These are phyloP conservation scores for Colletotrichum sp. DNA, from an alignment of 2,329 filamentous ascomycete species.

Conservation along the genomic window DNA sequence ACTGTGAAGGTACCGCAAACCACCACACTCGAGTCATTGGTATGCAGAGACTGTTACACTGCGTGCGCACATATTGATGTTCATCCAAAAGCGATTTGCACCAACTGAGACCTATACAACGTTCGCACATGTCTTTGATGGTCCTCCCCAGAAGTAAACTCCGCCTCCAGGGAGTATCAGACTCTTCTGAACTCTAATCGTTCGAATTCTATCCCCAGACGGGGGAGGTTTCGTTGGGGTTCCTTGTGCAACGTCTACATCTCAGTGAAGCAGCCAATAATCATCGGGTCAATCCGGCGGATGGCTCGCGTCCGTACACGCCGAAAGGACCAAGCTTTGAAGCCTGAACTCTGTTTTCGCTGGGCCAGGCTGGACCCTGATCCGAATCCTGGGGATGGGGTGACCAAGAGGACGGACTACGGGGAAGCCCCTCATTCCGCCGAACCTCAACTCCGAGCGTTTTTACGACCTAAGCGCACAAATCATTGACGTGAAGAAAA, in stretches of 20 bases:
- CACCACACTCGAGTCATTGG: not conserved
- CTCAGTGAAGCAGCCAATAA: not conserved
- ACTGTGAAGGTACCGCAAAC: not conserved
- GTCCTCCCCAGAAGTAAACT: not conserved
- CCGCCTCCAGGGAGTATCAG: not conserved
- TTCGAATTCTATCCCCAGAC: not conserved
- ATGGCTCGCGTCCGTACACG: not conserved
- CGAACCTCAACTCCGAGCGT: not conserved
- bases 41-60: not conserved
- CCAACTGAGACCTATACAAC: not conserved
- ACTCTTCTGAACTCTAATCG: not conserved
- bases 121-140: not conserved
- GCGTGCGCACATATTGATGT: not conserved
- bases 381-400: not conserved
- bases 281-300: not conserved
- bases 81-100: not conserved
- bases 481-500: not conserved
- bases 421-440: not conserved
- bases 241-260: not conserved
- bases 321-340: not conserved
- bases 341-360: not conserved
- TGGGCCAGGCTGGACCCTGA: not conserved
- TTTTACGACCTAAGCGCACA: not conserved
- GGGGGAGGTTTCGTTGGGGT: not conserved
- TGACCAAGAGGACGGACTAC: not conserved